phyloP scores from a whole-genome alignment of 345 rosid genomes.

The Pistacia integerrima region DNA sequence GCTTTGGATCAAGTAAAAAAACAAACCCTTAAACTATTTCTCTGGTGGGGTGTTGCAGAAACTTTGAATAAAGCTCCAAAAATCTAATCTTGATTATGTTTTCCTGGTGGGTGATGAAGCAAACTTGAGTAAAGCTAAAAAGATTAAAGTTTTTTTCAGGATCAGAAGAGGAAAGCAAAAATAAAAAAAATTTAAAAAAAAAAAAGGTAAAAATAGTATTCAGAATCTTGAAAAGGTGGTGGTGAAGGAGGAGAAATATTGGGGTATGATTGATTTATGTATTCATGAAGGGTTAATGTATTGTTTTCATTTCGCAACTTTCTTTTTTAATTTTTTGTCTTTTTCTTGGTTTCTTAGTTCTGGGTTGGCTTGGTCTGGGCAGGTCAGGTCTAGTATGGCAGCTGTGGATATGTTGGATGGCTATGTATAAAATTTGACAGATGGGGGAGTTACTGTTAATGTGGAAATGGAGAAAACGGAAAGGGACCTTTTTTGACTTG shows the following conservation, averaged over 20 bases:
- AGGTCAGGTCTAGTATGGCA: conserved; percentile 15
- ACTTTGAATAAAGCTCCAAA: too few species aligned
- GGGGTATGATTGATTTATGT: background rate
- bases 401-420: conserved; percentile 5
- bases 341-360: background rate
- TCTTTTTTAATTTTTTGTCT: background rate
- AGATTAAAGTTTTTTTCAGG: background rate
- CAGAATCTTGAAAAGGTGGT: background rate
- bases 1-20: conserved; percentile 17
- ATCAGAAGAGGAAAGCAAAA: background rate
- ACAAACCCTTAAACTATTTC: background rate
- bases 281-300: background rate
- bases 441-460: background rate
- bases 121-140: background rate
- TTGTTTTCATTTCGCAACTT: background rate
- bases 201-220: background rate
- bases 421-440: background rate
- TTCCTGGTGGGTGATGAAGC: background rate
- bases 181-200: too few species aligned
- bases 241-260: background rate
- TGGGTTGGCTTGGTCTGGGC: background rate
- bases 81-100: background rate
- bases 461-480: background rate
- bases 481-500: background rate
- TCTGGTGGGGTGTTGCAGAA: background rate